Evolutionary conservation across 257 asterid species (phyloP).

Genomic region (Solanum bulbocastanum): DNA sequence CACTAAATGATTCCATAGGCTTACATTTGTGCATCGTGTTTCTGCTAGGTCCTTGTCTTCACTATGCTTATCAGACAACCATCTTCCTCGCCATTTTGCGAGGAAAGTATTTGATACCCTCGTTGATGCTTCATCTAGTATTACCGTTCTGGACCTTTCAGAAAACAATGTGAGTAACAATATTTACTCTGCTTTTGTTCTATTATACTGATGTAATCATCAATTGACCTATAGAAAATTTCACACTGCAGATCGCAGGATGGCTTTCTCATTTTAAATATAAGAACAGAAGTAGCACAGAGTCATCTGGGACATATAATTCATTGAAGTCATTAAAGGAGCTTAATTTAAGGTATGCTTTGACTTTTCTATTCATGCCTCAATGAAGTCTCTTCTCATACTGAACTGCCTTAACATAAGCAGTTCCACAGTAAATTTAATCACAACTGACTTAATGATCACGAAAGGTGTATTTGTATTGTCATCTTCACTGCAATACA

Average conservation of each 20-base stretch:
- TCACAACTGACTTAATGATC: background rate
- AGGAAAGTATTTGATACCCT: constrained; percentile 51
- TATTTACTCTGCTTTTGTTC: constrained; percentile 1
- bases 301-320: constrained; percentile 32
- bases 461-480: background rate
- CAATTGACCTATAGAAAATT: background rate
- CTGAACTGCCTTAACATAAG: background rate
- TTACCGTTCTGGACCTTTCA: constrained; percentile 70
- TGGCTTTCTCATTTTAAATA: constrained; percentile 57
- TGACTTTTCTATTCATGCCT: background rate
- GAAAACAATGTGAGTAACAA: constrained; percentile 66
- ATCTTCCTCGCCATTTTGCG: constrained; percentile 46
- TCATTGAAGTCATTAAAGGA: constrained; percentile 51
- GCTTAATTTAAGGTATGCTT: constrained; percentile 74
- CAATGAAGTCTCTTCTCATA: background rate
- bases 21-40: background rate
- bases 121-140: constrained; percentile 45
- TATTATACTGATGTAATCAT: constrained; percentile 2
- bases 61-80: constrained; percentile 55
- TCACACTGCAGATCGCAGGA: constrained; percentile 60
- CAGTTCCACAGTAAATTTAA: background rate
- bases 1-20: background rate
- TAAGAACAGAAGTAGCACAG: constrained; percentile 26
- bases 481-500: background rate
- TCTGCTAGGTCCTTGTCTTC: constrained; percentile 55